Evolutionary conservation across 495 filamentous ascomycete genomes (phyloP).

Genomic region (Neurospora pannonica): DNA sequence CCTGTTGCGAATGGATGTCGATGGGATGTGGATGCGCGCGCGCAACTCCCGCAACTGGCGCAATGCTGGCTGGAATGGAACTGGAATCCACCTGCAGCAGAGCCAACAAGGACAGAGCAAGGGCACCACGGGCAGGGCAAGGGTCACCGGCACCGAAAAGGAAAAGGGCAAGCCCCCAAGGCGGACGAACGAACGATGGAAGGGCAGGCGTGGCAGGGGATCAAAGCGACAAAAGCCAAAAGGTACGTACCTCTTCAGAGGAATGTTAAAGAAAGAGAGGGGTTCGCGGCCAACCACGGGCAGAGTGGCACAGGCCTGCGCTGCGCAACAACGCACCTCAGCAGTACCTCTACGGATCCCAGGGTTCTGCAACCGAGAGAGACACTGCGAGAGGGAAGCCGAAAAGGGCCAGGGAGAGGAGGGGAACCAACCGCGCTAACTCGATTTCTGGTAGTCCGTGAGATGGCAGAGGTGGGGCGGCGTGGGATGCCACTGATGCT

Average conservation of each 20-base stretch:
- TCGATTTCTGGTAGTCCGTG: not conserved
- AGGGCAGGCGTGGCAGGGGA: not conserved
- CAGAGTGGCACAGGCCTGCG: not conserved
- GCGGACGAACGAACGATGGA: not conserved
- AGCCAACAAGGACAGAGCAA: not conserved
- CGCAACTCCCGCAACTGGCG: not conserved
- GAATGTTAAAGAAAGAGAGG: not conserved
- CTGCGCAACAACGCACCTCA: not conserved
- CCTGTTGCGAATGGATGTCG: not conserved
- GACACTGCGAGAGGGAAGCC: not conserved
- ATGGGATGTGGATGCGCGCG: not conserved
- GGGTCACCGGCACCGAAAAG: not conserved
- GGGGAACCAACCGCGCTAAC: not conserved
- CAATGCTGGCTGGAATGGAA: not conserved
- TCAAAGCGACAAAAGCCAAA: not conserved
- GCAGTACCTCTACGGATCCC: not conserved
- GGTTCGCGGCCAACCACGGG: not conserved
- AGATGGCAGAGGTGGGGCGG: not conserved
- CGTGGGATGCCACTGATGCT: not conserved
- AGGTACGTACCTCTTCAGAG: not conserved
- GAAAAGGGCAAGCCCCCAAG: not conserved
- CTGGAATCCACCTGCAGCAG: not conserved
- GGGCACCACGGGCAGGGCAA: not conserved
- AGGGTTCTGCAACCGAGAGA: not conserved
- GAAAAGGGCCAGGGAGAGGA: not conserved